Evolutionary conservation across 306 rosid species (phyloP).

Genomic region (Lathyrus oleraceus): DNA sequence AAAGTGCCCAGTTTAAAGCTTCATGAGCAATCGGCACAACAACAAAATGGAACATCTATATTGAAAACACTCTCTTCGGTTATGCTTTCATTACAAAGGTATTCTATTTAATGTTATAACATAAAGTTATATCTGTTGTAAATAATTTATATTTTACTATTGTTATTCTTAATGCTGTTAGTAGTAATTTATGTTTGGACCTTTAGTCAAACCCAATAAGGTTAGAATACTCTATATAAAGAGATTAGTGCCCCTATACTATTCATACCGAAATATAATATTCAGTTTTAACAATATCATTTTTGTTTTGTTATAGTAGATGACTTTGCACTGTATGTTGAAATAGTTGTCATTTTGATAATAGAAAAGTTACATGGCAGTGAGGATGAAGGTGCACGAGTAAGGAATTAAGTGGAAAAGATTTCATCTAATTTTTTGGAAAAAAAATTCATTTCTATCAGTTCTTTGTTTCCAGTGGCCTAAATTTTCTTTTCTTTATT

Average conservation of each 20-base stretch:
- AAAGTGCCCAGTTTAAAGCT: conserved; percentile 68
- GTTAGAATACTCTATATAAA: no score
- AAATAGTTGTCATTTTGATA: no score
- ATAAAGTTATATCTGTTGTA: no score
- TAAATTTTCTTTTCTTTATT: neutral
- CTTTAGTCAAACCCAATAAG: no score
- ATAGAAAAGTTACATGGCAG: neutral
- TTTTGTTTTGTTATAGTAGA: conserved; percentile 5
- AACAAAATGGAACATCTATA: conserved; percentile 58
- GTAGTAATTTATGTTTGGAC: no score
- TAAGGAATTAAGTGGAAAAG: neutral
- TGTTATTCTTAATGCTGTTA: no score
- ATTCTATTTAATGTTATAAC: conserved; percentile 27
- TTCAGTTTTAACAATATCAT: neutral
- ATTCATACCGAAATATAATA: no score
- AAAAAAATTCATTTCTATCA: neutral
- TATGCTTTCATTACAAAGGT: conserved; percentile 83
- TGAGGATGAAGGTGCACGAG: neutral
- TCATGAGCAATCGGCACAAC: conserved; percentile 42
- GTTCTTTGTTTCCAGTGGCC: neutral
- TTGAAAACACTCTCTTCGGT: conserved; percentile 69
- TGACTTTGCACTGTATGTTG: neutral
- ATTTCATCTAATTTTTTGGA: no score
- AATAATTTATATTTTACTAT: no score
- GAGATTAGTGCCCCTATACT: no score